Conservation (phyloP, 768 basidiomycete genomes). For the Boletus pseudopeckii region DNA sequence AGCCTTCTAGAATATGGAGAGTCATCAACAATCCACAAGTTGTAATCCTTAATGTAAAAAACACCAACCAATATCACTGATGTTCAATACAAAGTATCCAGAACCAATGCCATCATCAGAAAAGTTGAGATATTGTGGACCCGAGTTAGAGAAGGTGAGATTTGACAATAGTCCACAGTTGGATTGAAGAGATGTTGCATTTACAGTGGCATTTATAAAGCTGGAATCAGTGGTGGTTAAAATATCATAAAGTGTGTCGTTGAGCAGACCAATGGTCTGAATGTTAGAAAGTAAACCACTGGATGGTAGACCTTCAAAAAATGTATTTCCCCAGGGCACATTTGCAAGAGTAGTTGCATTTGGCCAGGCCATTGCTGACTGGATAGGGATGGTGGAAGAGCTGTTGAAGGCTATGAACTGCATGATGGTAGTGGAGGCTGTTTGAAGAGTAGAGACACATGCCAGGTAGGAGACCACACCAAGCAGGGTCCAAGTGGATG, state of each 20-base stretch:
- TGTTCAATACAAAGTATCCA: too few species aligned
- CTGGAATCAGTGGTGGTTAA: background rate
- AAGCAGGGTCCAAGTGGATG: conserved; percentile 12
- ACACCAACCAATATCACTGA: too few species aligned
- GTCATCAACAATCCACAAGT: background rate
- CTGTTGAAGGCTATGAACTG: conserved; percentile 14
- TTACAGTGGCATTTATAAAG: conserved; percentile 5
- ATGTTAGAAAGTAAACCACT: background rate
- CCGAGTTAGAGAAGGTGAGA: background rate
- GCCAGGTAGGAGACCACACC: conserved; percentile 17
- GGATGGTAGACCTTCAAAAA: background rate
- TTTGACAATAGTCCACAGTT: conserved; percentile 11
- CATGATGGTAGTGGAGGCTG: conserved; percentile 22
- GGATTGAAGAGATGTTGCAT: conserved; percentile 9
- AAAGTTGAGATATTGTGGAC: too few species aligned
- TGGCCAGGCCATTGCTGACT: conserved; percentile 8
- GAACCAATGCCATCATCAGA: too few species aligned
- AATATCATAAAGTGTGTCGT: conserved; percentile 14
- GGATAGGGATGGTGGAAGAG: background rate
- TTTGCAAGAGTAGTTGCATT: background rate
- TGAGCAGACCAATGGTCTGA: conserved; percentile 4
- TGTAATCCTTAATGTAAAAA: too few species aligned
- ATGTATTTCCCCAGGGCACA: background rate
- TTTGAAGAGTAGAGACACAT: conserved; percentile 19
- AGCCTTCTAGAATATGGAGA: background rate